Base-by-base conservation (phyloP, 169 alveolate genomes). In the Cryptosporidium baileyi region DNA sequence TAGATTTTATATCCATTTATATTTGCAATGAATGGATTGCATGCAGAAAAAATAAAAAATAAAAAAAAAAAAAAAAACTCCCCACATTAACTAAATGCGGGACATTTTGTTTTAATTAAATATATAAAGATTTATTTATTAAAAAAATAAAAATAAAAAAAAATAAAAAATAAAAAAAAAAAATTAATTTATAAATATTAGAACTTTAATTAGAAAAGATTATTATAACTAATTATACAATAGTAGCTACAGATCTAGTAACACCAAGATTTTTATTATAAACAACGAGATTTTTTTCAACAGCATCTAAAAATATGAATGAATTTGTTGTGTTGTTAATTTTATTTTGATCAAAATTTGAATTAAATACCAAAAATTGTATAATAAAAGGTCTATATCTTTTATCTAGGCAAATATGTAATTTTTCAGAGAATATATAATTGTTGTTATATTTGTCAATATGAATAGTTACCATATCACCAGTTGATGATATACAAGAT, bases 401-500 rank as follows among this genome's bases (percentile, higher is more conserved):
- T 17, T 74, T 74, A 40, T 74, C 54, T 47, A 74, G 28, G 54
- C 85, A 74, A 49, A 74, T 74, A 32, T 74, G 85, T 34, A 74
- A 22, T 40, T 54, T 74, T 9, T 74, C 85, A 1, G 57, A 54
- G 49, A 38, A 74, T 34, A 54, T 54, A n/a, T 38, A 13, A 15
- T 34, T 65, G 19, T 38, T 32, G 30, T 36, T 24, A 57, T 51
- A 15, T 28, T 32, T 28, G 26, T 41, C 43, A 3, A 74, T 26
- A 2, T 74, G 63, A n/a, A 74, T 57, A 1, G 67, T 54, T 5
- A 57, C 65, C 65, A 74, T 74, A 41, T 54, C 65, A 3, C 85
- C 85, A 1, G 85, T 74, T n/a, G 85, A 74, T 19, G 85, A 74
- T 9, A 74, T 30, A 54, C 85, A 74, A 8, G 65, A 22, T 22